Conservation (phyloP, 495 filamentous ascomycete species). For the Neurospora sp. region DNA sequence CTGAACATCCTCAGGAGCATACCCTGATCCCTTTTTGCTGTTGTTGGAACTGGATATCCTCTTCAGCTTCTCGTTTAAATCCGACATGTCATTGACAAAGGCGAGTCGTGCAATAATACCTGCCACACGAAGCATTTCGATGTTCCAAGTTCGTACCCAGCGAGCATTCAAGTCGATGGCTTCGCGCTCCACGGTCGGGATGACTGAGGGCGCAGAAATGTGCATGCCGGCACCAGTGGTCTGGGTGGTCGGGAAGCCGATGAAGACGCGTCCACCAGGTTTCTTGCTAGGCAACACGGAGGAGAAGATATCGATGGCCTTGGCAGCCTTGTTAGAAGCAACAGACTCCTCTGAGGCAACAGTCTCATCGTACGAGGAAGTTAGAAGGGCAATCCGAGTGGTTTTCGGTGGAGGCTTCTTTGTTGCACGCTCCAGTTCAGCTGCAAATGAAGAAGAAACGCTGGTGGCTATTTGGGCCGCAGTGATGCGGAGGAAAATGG, state of each 20-base stretch:
- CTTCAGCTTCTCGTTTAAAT: slow-evolving; percentile 51
- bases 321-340: slow-evolving; percentile 33
- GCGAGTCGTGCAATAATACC: slow-evolving; percentile 84
- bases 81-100: slow-evolving; percentile 74
- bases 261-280: slow-evolving; percentile 76
- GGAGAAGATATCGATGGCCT: slow-evolving; percentile 66
- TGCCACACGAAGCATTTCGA: slow-evolving; percentile 85
- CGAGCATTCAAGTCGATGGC: slow-evolving; percentile 93
- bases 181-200: slow-evolving; percentile 97
- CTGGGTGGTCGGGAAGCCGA: slow-evolving; percentile 94
- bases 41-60: slow-evolving; percentile 35
- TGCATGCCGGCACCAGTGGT: slow-evolving; percentile 91
- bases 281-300: slow-evolving; percentile 82
- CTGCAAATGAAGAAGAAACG: slow-evolving; percentile 54
- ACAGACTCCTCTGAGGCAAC: slow-evolving; percentile 46
- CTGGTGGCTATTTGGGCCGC: slow-evolving; percentile 71
- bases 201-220: slow-evolving; percentile 96
- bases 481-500: slow-evolving; percentile 79
- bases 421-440: slow-evolving; percentile 89
- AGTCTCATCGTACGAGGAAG: slow-evolving; percentile 80
- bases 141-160: slow-evolving; percentile 89
- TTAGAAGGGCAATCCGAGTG: slow-evolving; percentile 76
- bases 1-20: slow-evolving; percentile 46
- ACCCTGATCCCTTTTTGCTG: slow-evolving; percentile 25
- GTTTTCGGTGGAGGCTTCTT: slow-evolving; percentile 90